Evolutionary conservation across 75 land plant genomes (phyloP).

Genomic region (Larix kaempferi): DNA sequence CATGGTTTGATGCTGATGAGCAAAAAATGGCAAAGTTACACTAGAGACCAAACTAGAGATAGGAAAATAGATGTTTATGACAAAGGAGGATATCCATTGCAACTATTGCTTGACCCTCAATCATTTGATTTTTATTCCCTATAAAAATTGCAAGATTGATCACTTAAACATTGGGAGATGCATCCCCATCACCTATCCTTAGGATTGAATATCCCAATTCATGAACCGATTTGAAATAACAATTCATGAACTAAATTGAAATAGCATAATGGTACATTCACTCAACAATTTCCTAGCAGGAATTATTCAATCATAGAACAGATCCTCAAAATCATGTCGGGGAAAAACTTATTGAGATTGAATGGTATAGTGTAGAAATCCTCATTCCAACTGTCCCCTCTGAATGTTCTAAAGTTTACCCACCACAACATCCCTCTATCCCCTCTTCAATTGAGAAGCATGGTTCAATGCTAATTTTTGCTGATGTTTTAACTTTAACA

Average conservation of each 20-base stretch:
- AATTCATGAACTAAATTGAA: neutral
- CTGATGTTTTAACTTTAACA: too few relatives aligned
- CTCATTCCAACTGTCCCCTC: slow-evolving; percentile 88
- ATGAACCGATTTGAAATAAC: neutral
- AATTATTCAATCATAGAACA: neutral
- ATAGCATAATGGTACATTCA: slow-evolving; percentile 6
- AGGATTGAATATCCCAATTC: neutral
- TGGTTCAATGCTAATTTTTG: too few relatives aligned
- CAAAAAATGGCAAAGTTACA: neutral
- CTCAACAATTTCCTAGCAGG: slow-evolving; percentile 4
- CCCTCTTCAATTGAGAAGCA: too few relatives aligned
- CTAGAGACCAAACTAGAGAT: neutral
- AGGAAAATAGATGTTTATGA: neutral
- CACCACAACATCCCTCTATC: slow-evolving; percentile 95
- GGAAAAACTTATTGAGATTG: slow-evolving; percentile 87
- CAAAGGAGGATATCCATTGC: slow-evolving; percentile 1
- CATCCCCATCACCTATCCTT: neutral
- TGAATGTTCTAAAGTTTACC: slow-evolving; percentile 89
- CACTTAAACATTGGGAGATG: neutral
- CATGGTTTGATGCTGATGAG: neutral
- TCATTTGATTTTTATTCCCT: neutral
- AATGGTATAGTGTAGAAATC: slow-evolving; percentile 88
- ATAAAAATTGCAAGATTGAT: slow-evolving; percentile 9
- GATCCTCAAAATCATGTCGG: slow-evolving; percentile 35
- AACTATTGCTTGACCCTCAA: neutral